These are phyloP conservation scores for Acanthochlamys bracteata DNA, from an alignment of 106 monocot species.

Conservation along the genomic window DNA sequence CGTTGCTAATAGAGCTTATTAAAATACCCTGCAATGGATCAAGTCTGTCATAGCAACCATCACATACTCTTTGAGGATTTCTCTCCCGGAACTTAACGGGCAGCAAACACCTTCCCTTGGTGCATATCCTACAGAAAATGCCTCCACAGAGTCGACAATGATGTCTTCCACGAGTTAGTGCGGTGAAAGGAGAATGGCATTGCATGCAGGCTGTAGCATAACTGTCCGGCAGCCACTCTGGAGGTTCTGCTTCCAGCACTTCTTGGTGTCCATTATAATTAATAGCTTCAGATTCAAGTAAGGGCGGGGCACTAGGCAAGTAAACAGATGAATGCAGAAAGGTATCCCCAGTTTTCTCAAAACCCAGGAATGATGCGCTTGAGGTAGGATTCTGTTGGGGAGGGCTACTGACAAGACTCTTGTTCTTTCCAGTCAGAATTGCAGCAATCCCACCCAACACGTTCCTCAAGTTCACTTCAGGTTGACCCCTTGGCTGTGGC, in stretches of 20 bases:
- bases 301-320: conserved; percentile 78
- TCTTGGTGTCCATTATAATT: conserved; percentile 37
- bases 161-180: conserved; percentile 75
- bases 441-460: conserved; percentile 55
- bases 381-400: conserved; percentile 25
- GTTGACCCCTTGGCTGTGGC: conserved; percentile 7
- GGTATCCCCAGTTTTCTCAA: conserved; percentile 46
- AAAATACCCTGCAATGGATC: conserved; percentile 73
- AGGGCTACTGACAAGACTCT: conserved; percentile 15
- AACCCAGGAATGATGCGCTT: conserved; percentile 53
- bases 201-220: conserved; percentile 56
- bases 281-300: conserved; percentile 33
- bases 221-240: conserved; percentile 94
- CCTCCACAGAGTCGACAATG: conserved; percentile 94
- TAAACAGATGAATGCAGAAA: conserved; percentile 75
- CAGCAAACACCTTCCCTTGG: conserved; percentile 74
- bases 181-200: conserved; percentile 60
- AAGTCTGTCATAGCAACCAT: conserved; percentile 71
- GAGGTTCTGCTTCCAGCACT: conserved; percentile 72
- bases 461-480: conserved; percentile 75
- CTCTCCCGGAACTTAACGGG: conserved; percentile 61
- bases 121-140: conserved; percentile 70
- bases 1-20: conserved; percentile 67
- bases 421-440: conserved; percentile 51
- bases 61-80: conserved; percentile 89